Evolutionary conservation across 805 yeast genomes (phyloP), one percentile per base, ranked within the genome.

Genomic region (Millerozyma miso): DNA sequence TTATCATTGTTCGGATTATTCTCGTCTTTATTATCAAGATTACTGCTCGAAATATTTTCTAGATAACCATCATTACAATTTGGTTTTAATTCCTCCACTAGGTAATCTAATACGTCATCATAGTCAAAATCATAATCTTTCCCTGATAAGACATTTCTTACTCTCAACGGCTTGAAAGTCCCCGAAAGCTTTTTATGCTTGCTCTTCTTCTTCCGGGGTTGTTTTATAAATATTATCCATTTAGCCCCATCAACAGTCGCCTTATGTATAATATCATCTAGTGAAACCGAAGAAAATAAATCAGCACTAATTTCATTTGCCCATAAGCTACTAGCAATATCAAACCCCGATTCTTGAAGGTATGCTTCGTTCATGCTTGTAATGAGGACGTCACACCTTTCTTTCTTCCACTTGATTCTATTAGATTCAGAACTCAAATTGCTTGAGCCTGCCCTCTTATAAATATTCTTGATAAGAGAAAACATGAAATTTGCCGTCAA

Each of bases 341-440:
- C 84, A 26, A 81, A 76, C 1, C 90, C 91, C 38, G 77, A 66
- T 1, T 81, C 78, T 17, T 73, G 72, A 46, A 88, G 61, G 15
- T 76, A 64, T 1, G 77, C 63, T 29, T 75, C 76, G 16, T 83
- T 77, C 46, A 84, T 75, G 49, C 91, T 76, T 0, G 93, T 76
- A 4, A 93, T 79, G 20, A 93, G 61, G 1, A 90, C 95, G 54
- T 88, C 91, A 60, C 96, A 89, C 51, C 95, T 72, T 37, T 57
- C 61, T 55, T 54, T 56, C 39, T 45, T 52, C 63, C 63, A 60
- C 36, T 44, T 42, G 12, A 29, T 56, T 58, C 20, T 55, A 51
- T 5, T 60, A 53, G 37, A 60, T 56, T 37, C 70, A 46, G 50
- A n/a, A 34, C 38, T 29, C 33, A 29, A 3, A 19, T 38, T 18